phyloP scores from a whole-genome alignment of 2,329 filamentous ascomycete genomes.

The Colletotrichum shisoi region DNA sequence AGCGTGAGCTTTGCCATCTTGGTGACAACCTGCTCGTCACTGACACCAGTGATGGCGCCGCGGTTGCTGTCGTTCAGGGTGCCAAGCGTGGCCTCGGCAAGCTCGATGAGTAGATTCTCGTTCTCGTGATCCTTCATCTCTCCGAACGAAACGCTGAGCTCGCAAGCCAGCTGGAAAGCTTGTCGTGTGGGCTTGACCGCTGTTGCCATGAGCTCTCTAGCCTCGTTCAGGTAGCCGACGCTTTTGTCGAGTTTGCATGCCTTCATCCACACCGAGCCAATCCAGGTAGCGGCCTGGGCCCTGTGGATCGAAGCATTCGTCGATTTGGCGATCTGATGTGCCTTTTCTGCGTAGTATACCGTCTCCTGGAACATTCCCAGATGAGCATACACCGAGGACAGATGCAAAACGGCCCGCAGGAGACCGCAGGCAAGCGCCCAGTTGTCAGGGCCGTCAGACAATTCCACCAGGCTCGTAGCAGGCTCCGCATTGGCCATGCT shows the following conservation, averaged over 20 bases:
- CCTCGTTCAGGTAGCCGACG: constrained; percentile 61
- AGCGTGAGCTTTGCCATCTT: constrained; percentile 49
- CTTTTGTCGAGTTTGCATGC: constrained; percentile 69
- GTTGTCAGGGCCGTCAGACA: constrained; percentile 64
- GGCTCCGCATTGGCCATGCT: constrained; percentile 11
- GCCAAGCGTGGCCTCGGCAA: constrained; percentile 57
- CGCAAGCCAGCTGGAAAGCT: constrained; percentile 60
- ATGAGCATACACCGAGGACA: constrained; percentile 81
- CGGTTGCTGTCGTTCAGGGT: constrained; percentile 28
- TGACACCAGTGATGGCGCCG: constrained; percentile 20
- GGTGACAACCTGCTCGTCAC: constrained; percentile 48
- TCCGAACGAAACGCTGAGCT: constrained; percentile 65
- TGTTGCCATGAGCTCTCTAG: constrained; percentile 58
- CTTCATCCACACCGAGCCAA: constrained; percentile 63
- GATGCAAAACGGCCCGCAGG: constrained; percentile 73
- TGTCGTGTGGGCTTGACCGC: constrained; percentile 55
- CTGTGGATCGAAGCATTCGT: constrained; percentile 68
- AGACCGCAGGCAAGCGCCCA: constrained; percentile 82
- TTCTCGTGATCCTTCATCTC: constrained; percentile 56
- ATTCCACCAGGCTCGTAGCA: constrained; percentile 54
- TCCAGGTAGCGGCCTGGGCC: constrained; percentile 63
- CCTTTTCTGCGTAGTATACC: constrained; percentile 85
- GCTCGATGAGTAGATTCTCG: constrained; percentile 55
- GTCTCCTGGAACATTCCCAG: constrained; percentile 89
- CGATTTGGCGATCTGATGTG: constrained; percentile 76